These are phyloP conservation scores for Mallotus nudiflorus DNA, from an alignment of 345 rosid genomes.

Conservation along the genomic window DNA sequence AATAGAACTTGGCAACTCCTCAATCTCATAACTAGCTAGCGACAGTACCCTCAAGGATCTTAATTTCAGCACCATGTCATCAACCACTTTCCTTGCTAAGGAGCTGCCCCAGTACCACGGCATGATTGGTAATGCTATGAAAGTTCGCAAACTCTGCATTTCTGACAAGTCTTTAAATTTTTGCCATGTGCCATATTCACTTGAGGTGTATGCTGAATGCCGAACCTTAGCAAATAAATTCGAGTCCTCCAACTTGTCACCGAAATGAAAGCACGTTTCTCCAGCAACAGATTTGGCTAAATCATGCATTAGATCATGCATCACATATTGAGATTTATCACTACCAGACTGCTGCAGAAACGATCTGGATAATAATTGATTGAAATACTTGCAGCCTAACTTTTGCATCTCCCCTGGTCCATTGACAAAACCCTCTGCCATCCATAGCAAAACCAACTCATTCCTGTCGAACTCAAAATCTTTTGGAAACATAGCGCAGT, in stretches of 20 bases:
- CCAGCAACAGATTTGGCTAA: neutral
- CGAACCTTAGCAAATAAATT: neutral
- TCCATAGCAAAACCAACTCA: no score
- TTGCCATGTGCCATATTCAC: no score
- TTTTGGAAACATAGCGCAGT: no score
- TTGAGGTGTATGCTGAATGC: no score
- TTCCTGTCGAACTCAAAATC: no score
- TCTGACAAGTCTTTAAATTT: neutral
- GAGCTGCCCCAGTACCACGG: no score
- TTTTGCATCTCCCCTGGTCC: neutral
- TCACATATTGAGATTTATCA: neutral
- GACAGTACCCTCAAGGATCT: constrained; percentile 11
- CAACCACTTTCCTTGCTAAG: neutral
- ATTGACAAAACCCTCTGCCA: no score
- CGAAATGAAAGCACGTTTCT: neutral
- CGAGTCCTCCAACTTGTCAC: neutral
- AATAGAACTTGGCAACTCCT: neutral
- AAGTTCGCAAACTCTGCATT: neutral
- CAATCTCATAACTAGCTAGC: neutral
- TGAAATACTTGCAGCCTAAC: neutral
- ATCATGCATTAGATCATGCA: constrained; percentile 7
- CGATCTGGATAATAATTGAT: neutral
- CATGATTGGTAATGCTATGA: neutral
- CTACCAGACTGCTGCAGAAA: neutral
- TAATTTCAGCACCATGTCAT: constrained; percentile 4